These are phyloP conservation scores for Cladosporium sp. DNA, from an alignment of 2,329 filamentous ascomycete species.

Conservation along the genomic window DNA sequence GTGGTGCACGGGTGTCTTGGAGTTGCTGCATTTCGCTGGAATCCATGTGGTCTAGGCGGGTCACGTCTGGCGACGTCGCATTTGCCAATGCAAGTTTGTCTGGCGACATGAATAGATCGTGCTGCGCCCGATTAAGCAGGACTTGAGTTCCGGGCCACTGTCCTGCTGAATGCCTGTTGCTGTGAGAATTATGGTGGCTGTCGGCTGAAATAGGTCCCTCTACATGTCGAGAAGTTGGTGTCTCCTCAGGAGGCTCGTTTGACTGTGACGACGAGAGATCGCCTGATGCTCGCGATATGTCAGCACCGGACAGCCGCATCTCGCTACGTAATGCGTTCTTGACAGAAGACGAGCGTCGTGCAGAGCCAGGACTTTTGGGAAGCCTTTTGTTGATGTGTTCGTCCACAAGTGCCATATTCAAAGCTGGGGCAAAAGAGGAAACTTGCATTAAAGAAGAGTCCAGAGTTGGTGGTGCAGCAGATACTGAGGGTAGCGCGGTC, in stretches of 20 bases:
- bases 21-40: background rate
- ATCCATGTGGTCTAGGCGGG: constrained; percentile 25
- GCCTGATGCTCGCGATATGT: constrained; percentile 23
- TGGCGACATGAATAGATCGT: constrained; percentile 34
- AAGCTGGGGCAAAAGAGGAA: constrained; percentile 24
- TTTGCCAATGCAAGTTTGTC: constrained; percentile 29
- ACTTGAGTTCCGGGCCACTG: constrained; percentile 35
- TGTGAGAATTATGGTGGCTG: background rate
- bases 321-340: constrained; percentile 30
- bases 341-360: constrained; percentile 25
- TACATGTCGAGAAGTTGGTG: background rate
- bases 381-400: constrained; percentile 24
- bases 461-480: constrained; percentile 23
- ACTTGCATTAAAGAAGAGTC: constrained; percentile 29
- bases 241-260: constrained; percentile 11
- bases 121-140: constrained; percentile 34
- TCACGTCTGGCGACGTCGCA: constrained; percentile 38
- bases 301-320: constrained; percentile 32
- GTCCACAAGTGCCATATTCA: constrained; percentile 29
- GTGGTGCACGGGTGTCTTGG: constrained; percentile 24
- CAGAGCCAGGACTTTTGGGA: constrained; percentile 17
- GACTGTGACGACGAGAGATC: constrained; percentile 27
- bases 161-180: background rate
- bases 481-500: background rate
- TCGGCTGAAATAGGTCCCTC: background rate